Evolutionary conservation across 2,329 filamentous ascomycete species (phyloP), one percentile per base, ranked within the genome.

Genomic region (Ophiostoma novo-ulmi): DNA sequence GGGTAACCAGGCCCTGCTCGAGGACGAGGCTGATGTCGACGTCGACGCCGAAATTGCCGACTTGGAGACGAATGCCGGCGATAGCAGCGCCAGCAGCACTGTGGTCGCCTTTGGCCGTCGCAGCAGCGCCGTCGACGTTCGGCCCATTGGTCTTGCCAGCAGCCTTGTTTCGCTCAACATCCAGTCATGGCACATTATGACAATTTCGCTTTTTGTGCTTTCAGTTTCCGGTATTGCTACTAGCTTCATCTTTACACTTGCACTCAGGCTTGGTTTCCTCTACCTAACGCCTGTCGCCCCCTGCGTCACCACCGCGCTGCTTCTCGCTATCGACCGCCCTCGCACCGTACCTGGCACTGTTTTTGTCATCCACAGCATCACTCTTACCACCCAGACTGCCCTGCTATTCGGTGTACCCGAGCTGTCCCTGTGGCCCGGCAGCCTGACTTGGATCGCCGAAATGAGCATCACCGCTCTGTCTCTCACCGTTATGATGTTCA

Each of bases 401-500:
- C 67, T 80, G 5, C 71, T 78, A 36, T 74, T 78, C 5, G 74
- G 78, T 14, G 76, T 81, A 17, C 77, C 80, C 22, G 74, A 77
- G 61, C 76, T 78, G 2, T 73, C 76, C 17, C 61, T 64, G 35
- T 75, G 75, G 73, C 70, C 73, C 0, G 71, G 67, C 7, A 61
- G 73, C 35, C 61, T 76, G 11, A 67, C 74, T 10, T 78, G 76
- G 78, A 63, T 73, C 0, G 74, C 77, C 74, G 74, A 79, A 71
- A 72, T 85, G 5, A 73, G 78, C 11, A 75, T 83, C 20, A 81
- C 85, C 0, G 73, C 85, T 6, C 73, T 79, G 5, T 84, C 83
- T 1, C 80, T 89, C 7, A 58, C 82, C 2, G 74, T 86, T 17
- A 85, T 92, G 67, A 76, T 92, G 14, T 80, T 83, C 35, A 93